Base-by-base conservation (phyloP, 805 yeast genomes). In the Huiozyma naganishii region DNA sequence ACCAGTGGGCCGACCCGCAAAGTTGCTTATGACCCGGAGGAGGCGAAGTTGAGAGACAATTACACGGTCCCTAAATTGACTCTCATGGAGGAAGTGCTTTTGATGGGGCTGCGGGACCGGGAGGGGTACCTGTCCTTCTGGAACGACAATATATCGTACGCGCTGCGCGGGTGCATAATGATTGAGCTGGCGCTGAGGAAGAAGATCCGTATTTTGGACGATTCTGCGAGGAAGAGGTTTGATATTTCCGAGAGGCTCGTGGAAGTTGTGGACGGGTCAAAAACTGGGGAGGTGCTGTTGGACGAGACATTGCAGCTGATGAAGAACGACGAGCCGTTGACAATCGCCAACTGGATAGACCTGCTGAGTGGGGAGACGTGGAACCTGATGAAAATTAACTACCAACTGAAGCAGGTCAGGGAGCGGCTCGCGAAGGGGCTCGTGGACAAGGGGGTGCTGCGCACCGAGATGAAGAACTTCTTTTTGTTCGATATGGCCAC, bases 401-500 rank as follows among this genome's bases (percentile, higher is more conserved):
- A 90, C 68, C 98, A 92, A 67, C 75, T 92, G 62, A 92, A 92
- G 60, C 98, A 92, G 68, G 98, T 92, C 5, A 79, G 98, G 59
- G 98, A 92, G 66, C 75, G 98, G 54, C 72, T 92, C 50, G 95
- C 96, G 44, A 92, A 92, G 66, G 98, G 98, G 0, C 72, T 92
- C 42, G 98, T 94, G 34, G 98, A 92, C 64, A 92, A 92, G 67
- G 97, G 98, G 23, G 81, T 92, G 39, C 73, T 94, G 57, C 80
- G 96, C 68, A 92, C 98, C 6, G 98, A 92, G 65, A 79, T 95
- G 64, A 87, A 89, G 62, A 92, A 87, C 67, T 92, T 92, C 61
- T 78, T 92, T 57, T 69, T 92, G 43, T 92, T 92, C 55, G 98
- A 92, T 64, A 92, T 92, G 97, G 95, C 98, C 29, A 92, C 98